These are phyloP conservation scores for Thermochaetoides thermophila DNA, from an alignment of 495 filamentous ascomycete species.

Conservation along the genomic window DNA sequence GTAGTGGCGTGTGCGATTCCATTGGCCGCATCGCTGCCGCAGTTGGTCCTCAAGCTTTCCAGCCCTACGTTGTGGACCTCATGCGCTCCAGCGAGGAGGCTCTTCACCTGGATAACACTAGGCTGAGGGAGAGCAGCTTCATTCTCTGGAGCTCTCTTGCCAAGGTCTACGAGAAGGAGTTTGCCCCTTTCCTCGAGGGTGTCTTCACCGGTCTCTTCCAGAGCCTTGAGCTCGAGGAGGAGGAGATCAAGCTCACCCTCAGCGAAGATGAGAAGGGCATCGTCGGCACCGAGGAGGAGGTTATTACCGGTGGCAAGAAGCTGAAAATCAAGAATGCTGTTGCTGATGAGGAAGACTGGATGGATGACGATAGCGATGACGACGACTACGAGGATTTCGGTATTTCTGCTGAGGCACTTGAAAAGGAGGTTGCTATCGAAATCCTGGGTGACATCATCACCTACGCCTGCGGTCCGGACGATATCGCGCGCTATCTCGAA, in stretches of 20 bases:
- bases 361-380: slow-evolving; percentile 57
- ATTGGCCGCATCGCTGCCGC: slow-evolving; percentile 85
- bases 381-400: slow-evolving; percentile 72
- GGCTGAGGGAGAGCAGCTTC: slow-evolving; percentile 88
- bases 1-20: slow-evolving; percentile 76
- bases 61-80: slow-evolving; percentile 75
- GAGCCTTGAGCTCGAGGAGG: slow-evolving; percentile 79
- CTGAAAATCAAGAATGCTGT: slow-evolving; percentile 53
- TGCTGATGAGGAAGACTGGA: slow-evolving; percentile 43
- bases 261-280: slow-evolving; percentile 66
- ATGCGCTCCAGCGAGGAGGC: slow-evolving; percentile 88
- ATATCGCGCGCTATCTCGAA: slow-evolving; percentile 67
- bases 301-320: slow-evolving; percentile 69
- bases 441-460: slow-evolving; percentile 86
- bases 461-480: slow-evolving; percentile 56
- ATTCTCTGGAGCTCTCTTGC: slow-evolving; percentile 90
- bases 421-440: slow-evolving; percentile 96
- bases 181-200: slow-evolving; percentile 70
- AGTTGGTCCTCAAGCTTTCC: slow-evolving; percentile 73
- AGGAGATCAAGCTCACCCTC: slow-evolving; percentile 65
- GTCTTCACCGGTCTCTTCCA: slow-evolving; percentile 76
- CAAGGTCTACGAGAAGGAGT: slow-evolving; percentile 85
- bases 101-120: slow-evolving; percentile 73
- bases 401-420: slow-evolving; percentile 74
- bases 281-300: slow-evolving; percentile 44